Percentiles rank a stretch among this genome's conserved stretches.
Evolutionary conservation across 2,329 filamentous ascomycete species (phyloP).

Genomic region (Ceratocystiopsis minuta): DNA sequence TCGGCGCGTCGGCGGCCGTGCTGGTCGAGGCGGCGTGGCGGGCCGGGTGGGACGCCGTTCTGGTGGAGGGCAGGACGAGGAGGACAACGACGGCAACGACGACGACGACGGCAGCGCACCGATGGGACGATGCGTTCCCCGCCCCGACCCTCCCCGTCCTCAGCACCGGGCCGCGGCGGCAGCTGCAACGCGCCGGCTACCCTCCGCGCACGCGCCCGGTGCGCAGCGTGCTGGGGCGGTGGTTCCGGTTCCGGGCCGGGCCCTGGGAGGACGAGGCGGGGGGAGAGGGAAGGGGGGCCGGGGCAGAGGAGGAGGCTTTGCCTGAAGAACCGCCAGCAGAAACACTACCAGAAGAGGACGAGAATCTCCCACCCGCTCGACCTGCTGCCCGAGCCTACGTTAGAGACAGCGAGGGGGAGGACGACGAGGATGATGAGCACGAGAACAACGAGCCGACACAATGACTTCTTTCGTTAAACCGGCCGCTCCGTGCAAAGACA

Average conservation of each 20-base stretch:
- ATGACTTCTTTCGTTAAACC: too few relatives aligned
- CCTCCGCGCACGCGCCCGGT: slow-evolving; percentile 15
- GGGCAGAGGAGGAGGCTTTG: slow-evolving; percentile 12
- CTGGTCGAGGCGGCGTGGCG: slow-evolving; percentile 42
- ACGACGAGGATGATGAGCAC: slow-evolving; percentile 3
- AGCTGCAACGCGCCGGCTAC: slow-evolving; percentile 8
- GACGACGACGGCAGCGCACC: slow-evolving; percentile 18
- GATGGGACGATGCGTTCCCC: slow-evolving; percentile 24
- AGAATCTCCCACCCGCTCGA: neutral
- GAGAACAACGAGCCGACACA: neutral
- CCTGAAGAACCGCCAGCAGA: neutral
- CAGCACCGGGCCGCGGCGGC: slow-evolving; percentile 22
- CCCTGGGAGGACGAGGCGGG: neutral
- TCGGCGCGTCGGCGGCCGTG: slow-evolving; percentile 42
- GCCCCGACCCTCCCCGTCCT: slow-evolving; percentile 21
- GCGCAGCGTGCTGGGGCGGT: slow-evolving; percentile 39
- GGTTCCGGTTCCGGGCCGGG: slow-evolving; percentile 36
- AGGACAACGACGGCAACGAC: neutral
- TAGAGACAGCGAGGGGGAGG: slow-evolving; percentile 8
- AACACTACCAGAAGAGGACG: neutral
- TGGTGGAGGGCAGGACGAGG: slow-evolving; percentile 23
- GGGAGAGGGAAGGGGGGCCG: slow-evolving; percentile 14
- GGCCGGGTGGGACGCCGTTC: slow-evolving; percentile 23
- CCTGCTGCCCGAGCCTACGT: slow-evolving; percentile 1
- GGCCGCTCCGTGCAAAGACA: too few relatives aligned